A percentile compares a stretch with the other conserved stretches of the same genome.
These are phyloP conservation scores for Filobasidium wieringae DNA, from an alignment of 768 basidiomycete genomes.

Conservation along the genomic window DNA sequence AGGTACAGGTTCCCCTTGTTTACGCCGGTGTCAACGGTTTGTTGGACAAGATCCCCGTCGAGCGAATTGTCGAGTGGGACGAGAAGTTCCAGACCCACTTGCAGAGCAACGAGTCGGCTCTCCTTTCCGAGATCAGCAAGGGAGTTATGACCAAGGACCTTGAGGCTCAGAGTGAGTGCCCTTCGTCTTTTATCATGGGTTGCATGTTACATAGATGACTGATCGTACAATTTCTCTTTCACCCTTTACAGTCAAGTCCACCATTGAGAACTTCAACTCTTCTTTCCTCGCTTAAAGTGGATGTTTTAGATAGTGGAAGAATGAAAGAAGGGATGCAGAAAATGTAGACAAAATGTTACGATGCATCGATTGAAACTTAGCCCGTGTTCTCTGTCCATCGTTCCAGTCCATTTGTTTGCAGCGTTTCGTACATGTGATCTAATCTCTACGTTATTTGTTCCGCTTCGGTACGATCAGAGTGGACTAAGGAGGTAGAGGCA, in stretches of 20 bases:
- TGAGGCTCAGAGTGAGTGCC: conserved; percentile 57
- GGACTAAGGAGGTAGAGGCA: too few relatives aligned
- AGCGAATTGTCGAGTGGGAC: conserved; percentile 55
- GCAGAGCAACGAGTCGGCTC: conserved; percentile 54
- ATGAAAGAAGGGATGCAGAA: too few relatives aligned
- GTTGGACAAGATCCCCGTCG: conserved; percentile 88
- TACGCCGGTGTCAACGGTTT: conserved; percentile 99
- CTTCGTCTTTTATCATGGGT: background rate
- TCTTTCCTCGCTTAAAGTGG: conserved; percentile 3
- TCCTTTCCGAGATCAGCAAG: conserved; percentile 72
- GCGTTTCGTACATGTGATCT: too few relatives aligned
- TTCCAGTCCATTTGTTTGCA: too few relatives aligned
- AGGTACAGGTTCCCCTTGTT: conserved; percentile 96
- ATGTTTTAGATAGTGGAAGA: too few relatives aligned
- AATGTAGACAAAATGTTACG: too few relatives aligned
- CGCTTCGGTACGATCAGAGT: too few relatives aligned
- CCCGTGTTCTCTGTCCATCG: too few relatives aligned
- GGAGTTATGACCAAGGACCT: conserved; percentile 77
- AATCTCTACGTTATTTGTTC: too few relatives aligned
- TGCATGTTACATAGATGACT: background rate
- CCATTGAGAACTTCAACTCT: conserved; percentile 11
- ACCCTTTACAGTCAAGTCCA: conserved; percentile 8
- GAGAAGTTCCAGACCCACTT: conserved; percentile 82
- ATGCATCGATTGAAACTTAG: too few relatives aligned
- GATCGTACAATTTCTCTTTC: background rate